These are phyloP conservation scores for Cyberlindnera lachancei DNA, from an alignment of 805 yeast genomes.

Conservation along the genomic window DNA sequence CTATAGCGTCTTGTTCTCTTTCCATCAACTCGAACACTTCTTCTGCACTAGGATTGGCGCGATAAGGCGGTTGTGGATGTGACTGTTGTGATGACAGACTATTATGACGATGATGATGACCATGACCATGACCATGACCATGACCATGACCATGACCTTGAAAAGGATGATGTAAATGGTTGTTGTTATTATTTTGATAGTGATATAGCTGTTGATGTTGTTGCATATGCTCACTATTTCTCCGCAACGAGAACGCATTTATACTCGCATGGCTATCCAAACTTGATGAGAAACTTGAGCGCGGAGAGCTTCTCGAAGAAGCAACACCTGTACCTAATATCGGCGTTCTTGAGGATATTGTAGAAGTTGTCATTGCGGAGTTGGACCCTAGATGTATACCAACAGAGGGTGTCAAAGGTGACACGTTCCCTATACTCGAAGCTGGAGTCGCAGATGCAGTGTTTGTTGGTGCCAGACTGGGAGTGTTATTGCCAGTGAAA, in stretches of 20 bases:
- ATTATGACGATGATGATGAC: neutral
- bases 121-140: neutral
- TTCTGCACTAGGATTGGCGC: constrained; percentile 30
- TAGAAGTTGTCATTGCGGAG: constrained; percentile 1
- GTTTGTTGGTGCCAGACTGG: too few species aligned
- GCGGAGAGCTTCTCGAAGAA: constrained; percentile 17
- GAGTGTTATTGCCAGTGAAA: too few species aligned
- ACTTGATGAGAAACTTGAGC: constrained; percentile 10
- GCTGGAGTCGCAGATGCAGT: too few species aligned
- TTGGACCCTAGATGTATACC: neutral
- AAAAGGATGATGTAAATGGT: too few species aligned
- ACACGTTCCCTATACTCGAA: too few species aligned
- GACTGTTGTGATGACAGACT: neutral
- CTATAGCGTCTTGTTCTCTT: constrained; percentile 70
- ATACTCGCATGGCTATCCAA: too few species aligned
- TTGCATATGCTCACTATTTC: too few species aligned
- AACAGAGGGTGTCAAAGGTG: constrained; percentile 1
- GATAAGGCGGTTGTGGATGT: constrained; percentile 4
- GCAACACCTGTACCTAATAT: constrained; percentile 4
- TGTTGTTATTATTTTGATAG: too few species aligned
- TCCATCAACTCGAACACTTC: constrained; percentile 57
- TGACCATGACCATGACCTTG: too few species aligned
- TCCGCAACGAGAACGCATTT: too few species aligned
- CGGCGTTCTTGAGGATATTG: constrained; percentile 8
- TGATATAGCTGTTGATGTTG: too few species aligned